These are phyloP conservation scores for Eimeria necatrix DNA, from an alignment of 169 alveolate genomes.

Conservation along the genomic window DNA sequence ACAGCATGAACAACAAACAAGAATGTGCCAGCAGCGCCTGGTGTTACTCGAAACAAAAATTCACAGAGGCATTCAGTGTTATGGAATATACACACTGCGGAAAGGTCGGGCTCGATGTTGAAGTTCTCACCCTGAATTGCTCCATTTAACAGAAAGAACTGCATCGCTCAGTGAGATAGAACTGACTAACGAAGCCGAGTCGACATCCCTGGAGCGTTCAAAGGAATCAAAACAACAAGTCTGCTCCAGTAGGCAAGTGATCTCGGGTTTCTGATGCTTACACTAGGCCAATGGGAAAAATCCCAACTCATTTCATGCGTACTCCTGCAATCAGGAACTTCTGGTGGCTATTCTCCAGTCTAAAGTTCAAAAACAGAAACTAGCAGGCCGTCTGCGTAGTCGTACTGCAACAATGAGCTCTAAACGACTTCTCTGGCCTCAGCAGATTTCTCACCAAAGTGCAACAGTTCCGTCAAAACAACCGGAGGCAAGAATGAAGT, in stretches of 20 bases:
- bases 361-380: too few species aligned
- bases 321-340: background rate
- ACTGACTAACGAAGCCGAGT: constrained; percentile 60
- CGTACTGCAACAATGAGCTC: background rate
- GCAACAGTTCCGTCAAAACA: constrained; percentile 80
- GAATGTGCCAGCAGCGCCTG: background rate
- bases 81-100: too few species aligned
- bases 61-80: too few species aligned
- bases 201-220: constrained; percentile 62
- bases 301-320: background rate
- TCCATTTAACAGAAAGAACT: constrained; percentile 71
- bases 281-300: too few species aligned
- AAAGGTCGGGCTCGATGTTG: background rate
- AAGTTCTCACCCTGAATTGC: constrained; percentile 55
- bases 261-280: background rate
- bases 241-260: too few species aligned
- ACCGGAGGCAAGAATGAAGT: constrained; percentile 77
- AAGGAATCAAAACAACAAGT: background rate
- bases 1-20: background rate
- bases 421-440: background rate
- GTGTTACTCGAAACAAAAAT: too few species aligned
- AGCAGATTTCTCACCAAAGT: constrained; percentile 68
- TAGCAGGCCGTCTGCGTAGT: background rate
- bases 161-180: constrained; percentile 64
- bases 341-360: background rate